Evolutionary conservation across 2,329 filamentous ascomycete genomes (phyloP), one percentile per base, ranked within the genome.

Genomic region (Stagonosporopsis tanaceti): DNA sequence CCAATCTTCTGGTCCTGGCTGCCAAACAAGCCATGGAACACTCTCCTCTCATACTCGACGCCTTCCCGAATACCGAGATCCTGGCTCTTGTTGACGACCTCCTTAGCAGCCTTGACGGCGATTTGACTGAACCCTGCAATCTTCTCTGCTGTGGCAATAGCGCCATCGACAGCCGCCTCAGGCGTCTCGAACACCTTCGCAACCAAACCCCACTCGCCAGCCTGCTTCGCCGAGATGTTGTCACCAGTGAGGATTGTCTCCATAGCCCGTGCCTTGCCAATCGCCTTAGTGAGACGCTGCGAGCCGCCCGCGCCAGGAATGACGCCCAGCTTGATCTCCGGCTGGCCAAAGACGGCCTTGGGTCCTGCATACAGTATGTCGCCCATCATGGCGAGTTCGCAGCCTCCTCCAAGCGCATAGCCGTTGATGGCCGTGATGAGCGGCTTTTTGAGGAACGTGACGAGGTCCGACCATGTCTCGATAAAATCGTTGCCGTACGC

Each of bases 11-110:
- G 95, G 78, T 99, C 95, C 80, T 92, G 86, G 75, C 90, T 96
- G 22, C 94, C 95, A 80, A 99, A 99, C 71, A 97, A 74, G 25
- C 88, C 85, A 79, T 99, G 95, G 83, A 99, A 99, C 32, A 98
- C 84, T 50, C 93, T 86, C 73, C 95, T 85, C 85, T 99, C 95
- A 79, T 88, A 98, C 80, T 99, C 95, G 1, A 99, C 90, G 14
- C 95, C 95, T 72, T 98, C 95, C 67, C 90, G 82, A 58, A 99
- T 80, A 3, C 89, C 84, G 66, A 97, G 79, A 69, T 99, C 95
- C 82, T 98, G 93, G 77, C 93, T 97, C 88, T 97, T 98, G 77
- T 98, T 97, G 53, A 99, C 94, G n/a, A 95, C 94, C 83, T 99
- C 95, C 84, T 99, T 99, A 55, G 87, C 89, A 11, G 91, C 95